These are phyloP conservation scores for Talaromyces islandicus DNA, from an alignment of 2,329 filamentous ascomycete species.

Conservation along the genomic window DNA sequence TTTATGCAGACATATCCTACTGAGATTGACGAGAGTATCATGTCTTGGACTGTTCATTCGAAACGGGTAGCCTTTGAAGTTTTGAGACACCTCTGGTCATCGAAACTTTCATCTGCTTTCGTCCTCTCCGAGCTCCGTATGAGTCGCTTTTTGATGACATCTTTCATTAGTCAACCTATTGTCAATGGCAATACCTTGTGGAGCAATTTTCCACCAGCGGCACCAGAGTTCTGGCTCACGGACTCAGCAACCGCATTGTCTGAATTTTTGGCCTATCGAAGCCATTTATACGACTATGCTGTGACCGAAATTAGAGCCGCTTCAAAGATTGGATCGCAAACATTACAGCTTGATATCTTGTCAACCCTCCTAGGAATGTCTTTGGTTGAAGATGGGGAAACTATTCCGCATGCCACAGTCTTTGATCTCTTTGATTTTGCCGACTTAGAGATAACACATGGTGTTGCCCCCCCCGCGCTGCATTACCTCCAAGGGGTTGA, in stretches of 20 bases:
- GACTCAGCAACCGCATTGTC: slow-evolving; percentile 64
- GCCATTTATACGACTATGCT: slow-evolving; percentile 76
- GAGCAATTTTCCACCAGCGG: slow-evolving; percentile 60
- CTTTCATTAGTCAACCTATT: slow-evolving; percentile 66
- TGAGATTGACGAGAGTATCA: slow-evolving; percentile 53
- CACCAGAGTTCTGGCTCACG: slow-evolving; percentile 62
- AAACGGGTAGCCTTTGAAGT: slow-evolving; percentile 67
- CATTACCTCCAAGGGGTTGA: slow-evolving; percentile 62
- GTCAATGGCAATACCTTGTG: slow-evolving; percentile 65
- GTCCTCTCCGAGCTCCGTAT: slow-evolving; percentile 74
- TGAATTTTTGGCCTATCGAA: slow-evolving; percentile 71
- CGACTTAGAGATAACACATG: slow-evolving; percentile 52
- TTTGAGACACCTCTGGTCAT: slow-evolving; percentile 75
- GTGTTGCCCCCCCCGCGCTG: slow-evolving; percentile 47
- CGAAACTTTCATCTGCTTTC: slow-evolving; percentile 67
- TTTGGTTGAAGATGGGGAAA: slow-evolving; percentile 60
- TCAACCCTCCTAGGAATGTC: slow-evolving; percentile 67
- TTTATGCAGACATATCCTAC: slow-evolving; percentile 66
- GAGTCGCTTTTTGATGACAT: slow-evolving; percentile 71
- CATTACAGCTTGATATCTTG: slow-evolving; percentile 61
- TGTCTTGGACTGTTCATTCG: slow-evolving; percentile 63
- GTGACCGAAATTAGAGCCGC: slow-evolving; percentile 77
- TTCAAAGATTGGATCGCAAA: slow-evolving; percentile 63
- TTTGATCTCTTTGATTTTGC: slow-evolving; percentile 95
- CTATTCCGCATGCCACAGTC: slow-evolving; percentile 64